Evolutionary conservation across 768 basidiomycete species (phyloP), one percentile per base, ranked within the genome.

Genomic region (Tricholoma sp.): DNA sequence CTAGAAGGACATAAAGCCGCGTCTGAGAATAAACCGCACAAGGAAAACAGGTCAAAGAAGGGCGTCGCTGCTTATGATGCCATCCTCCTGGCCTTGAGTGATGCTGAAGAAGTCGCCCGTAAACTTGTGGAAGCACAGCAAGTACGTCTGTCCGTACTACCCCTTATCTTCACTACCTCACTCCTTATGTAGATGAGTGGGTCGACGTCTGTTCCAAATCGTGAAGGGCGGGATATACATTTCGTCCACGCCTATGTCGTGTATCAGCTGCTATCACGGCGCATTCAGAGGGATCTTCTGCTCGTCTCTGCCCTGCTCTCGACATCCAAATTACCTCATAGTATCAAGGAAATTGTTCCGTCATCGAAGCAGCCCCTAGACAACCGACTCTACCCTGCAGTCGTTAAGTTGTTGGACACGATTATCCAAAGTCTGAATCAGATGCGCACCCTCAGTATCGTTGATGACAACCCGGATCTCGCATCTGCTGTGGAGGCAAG

Each of bases 171-270:
- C 54, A 4, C 57, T 18, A 46, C 61, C 45, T 65, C 56, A 11
- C 55, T 3, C 22, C 56, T 59, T 58, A 22, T 59, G 24, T 63
- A 77, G 73, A 57, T 79, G 63, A 76, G 71, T 59, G 76, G 76
- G n/a, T 67, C 75, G n/a, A 74, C 70, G 2, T 66, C 75, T 18
- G 58, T 67, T 53, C 67, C 67, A 56, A 47, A 24, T 10, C 57
- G 76, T 29, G 66, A 74, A 12, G 75, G 77, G 9, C 83, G 89
- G 10, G 91, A 93, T 66, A 83, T 91, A 22, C 82, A 88, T 29
- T 94, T 94, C 64, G 82, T 95, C 51, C 89, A 97, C 63, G 83
- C 89, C 16, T 96, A 88, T 68, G 84, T 96, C 63, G 80, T 91
- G 47, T 94, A 92, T 70, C 89, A 93, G 60, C 84, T 97, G 31